Evolutionary conservation across 768 basidiomycete species (phyloP), one percentile per base, ranked within the genome.

Genomic region (Tylopilus subfusipes): DNA sequence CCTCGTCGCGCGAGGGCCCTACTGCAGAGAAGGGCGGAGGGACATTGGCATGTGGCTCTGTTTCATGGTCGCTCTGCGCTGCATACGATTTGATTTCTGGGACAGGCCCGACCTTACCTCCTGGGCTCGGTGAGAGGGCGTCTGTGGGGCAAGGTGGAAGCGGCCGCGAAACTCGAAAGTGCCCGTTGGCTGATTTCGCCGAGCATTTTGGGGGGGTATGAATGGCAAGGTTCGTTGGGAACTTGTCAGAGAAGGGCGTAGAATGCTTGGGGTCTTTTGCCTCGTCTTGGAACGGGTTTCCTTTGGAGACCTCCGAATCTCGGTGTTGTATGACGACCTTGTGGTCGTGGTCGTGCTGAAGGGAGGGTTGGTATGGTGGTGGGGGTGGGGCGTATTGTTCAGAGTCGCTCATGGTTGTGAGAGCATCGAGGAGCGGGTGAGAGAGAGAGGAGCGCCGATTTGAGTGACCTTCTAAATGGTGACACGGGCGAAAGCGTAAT

Each of bases 341-440:
- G 45, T 72, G 77, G 64, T 86, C 82, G 44, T 78, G 81, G 36
- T 36, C 38, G 38, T 11, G 10, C 39, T 71, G 63, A 21, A 73
- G 62, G 11, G 73, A 71, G 50, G 64, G 55, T 47, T 77, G 70
- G 64, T 79, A 79, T 1, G 77, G 67, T 1, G 77, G 77, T 1
- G 77, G 78, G 3, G 69, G 71, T 2, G 70, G 74, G 4, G 63
- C 47, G 44, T 62, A 68, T 21, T 25, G 53, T 14, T 71, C 53
- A 6, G 40, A 22, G 42, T 45, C 51, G 55, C 42, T 60, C 69
- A 72, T 70, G 54, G 19, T 42, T 2, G 11, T 10, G 25, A 1
- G 25, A 5, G 3, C 40, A 48, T 55, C 9, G 18, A 24, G 27
- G n/a, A n/a, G n/a, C n/a, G n/a, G n/a, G n/a, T n/a, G n/a, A 53